phyloP scores from a whole-genome alignment of 495 filamentous ascomycete species.

The Penicillium malachiteum region DNA sequence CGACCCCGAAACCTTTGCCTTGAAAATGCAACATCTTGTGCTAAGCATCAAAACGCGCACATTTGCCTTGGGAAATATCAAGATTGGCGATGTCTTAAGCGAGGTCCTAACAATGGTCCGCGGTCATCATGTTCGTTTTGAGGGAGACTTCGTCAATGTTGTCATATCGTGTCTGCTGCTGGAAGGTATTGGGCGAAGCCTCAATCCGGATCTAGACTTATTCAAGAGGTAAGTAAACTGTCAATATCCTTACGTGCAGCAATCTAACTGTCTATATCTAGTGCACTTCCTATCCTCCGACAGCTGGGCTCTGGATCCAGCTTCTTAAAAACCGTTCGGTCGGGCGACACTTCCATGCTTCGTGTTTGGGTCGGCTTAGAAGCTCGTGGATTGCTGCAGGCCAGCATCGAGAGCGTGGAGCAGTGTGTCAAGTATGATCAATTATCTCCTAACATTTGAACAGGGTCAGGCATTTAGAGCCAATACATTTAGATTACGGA shows the following conservation, averaged over 20 bases:
- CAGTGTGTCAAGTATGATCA: constrained; percentile 81
- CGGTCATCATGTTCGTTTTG: constrained; percentile 87
- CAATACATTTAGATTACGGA: too few relatives aligned
- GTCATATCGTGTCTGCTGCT: constrained; percentile 92
- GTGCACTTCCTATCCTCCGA: constrained; percentile 86
- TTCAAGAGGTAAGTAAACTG: constrained; percentile 65
- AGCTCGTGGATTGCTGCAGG: constrained; percentile 81
- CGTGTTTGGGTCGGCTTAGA: constrained; percentile 93
- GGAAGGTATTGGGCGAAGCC: constrained; percentile 86
- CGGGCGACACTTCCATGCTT: constrained; percentile 85
- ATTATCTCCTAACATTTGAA: constrained; percentile 75
- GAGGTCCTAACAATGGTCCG: constrained; percentile 92
- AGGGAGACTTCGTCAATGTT: constrained; percentile 98
- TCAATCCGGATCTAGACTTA: constrained; percentile 86
- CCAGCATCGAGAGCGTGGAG: constrained; percentile 84
- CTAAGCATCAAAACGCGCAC: constrained; percentile 85
- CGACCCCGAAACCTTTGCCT: constrained; percentile 82
- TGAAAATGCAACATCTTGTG: constrained; percentile 96
- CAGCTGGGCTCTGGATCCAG: constrained; percentile 72
- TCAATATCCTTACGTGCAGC: neutral
- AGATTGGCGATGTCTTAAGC: constrained; percentile 91
- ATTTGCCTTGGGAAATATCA: constrained; percentile 90
- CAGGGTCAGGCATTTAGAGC: too few relatives aligned
- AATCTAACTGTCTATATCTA: constrained; percentile 30
- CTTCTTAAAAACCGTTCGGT: constrained; percentile 48